Conservation (phyloP, 345 rosid species). For the Rhodomyrtus tomentosa region DNA sequence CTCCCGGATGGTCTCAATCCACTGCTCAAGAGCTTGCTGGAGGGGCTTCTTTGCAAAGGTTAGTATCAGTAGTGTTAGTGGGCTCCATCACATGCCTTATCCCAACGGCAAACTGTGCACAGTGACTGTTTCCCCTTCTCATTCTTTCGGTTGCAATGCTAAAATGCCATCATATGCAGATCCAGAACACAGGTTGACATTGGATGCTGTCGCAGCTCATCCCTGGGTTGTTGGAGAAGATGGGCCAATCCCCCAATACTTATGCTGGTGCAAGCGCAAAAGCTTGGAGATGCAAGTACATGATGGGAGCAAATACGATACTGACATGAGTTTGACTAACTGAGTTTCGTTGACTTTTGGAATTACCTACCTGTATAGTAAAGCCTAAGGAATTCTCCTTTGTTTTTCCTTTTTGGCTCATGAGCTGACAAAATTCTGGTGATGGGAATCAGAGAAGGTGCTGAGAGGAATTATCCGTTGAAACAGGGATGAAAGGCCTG, state of each 20-base stretch:
- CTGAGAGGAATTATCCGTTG: background rate
- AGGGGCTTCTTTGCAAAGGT: slow-evolving; percentile 95
- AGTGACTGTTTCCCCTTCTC: background rate
- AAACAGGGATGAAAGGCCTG: background rate
- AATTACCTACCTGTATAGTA: slow-evolving; percentile 15
- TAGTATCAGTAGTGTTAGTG: background rate
- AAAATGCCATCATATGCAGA: slow-evolving; percentile 29
- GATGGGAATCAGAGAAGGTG: background rate
- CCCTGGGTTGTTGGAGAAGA: slow-evolving; percentile 69
- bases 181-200: slow-evolving; percentile 59
- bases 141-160: background rate
- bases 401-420: background rate
- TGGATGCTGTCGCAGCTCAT: slow-evolving; percentile 62
- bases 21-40: slow-evolving; percentile 51
- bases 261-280: slow-evolving; percentile 81
- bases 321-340: slow-evolving; percentile 7
- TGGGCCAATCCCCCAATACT: slow-evolving; percentile 46
- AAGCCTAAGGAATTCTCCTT: background rate
- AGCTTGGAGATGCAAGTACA: slow-evolving; percentile 14
- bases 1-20: slow-evolving; percentile 65
- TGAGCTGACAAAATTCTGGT: background rate
- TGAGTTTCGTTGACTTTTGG: slow-evolving; percentile 1
- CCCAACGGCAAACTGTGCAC: background rate
- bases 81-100: background rate
- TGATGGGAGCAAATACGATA: slow-evolving; percentile 6